A percentile compares a stretch with the other conserved stretches of the same genome.
Conservation (phyloP, 148 eudicot species). For the Diospyros kaki region DNA sequence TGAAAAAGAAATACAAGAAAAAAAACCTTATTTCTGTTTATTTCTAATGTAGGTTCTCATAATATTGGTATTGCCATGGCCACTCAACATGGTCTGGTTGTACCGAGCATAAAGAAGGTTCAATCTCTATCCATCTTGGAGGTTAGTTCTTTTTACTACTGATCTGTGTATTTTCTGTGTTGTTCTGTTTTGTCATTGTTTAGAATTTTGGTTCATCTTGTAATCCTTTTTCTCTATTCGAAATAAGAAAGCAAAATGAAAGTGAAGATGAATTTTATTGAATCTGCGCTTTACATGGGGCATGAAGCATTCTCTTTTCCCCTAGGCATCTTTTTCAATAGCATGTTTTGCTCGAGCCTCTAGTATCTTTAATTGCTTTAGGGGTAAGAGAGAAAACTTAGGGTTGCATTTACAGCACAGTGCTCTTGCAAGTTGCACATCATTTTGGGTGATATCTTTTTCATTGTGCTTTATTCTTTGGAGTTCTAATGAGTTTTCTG, state of each 20-base stretch:
- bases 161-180: neutral
- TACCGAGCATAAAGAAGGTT: conserved; percentile 89
- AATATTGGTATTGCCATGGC: conserved; percentile 98
- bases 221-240: neutral
- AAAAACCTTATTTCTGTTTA: neutral
- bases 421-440: neutral
- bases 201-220: neutral
- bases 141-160: conserved; percentile 38
- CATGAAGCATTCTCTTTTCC: neutral
- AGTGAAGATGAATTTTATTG: conserved; percentile 4
- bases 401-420: neutral
- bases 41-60: conserved; percentile 57
- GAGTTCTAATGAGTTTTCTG: neutral
- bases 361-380: neutral
- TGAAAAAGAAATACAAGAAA: no score
- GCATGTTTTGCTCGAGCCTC: neutral
- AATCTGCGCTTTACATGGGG: neutral
- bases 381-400: neutral
- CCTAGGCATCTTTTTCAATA: neutral
- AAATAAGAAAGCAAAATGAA: neutral
- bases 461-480: neutral
- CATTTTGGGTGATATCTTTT: neutral
- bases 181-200: neutral
- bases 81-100: conserved; percentile 86
- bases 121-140: conserved; percentile 80